These are phyloP conservation scores for Peronospora tabacina DNA, from an alignment of 352 stramenopile species.

Conservation along the genomic window DNA sequence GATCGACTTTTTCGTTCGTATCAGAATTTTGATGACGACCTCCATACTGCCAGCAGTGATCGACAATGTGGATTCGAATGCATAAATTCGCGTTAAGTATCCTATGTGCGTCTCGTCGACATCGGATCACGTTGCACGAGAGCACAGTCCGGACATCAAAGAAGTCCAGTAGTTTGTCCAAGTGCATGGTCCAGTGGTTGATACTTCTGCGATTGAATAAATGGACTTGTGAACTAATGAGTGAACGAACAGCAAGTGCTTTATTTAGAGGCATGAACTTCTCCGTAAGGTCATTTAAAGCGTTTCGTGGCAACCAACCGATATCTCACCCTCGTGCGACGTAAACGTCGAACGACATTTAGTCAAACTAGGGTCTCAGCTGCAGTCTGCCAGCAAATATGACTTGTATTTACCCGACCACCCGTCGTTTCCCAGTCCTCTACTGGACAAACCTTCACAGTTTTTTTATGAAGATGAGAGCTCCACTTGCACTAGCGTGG, in stretches of 20 bases:
- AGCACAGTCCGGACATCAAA: conserved; percentile 27
- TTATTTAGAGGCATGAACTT: neutral
- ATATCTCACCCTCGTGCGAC: conserved; percentile 13
- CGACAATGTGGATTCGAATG: conserved; percentile 22
- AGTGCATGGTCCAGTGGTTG: conserved; percentile 35
- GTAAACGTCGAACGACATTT: conserved; percentile 17
- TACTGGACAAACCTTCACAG: neutral
- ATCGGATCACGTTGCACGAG: conserved; percentile 38
- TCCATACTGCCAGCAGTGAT: no score
- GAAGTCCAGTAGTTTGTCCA: conserved; percentile 23
- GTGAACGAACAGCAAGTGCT: neutral
- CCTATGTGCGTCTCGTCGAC: conserved; percentile 28
- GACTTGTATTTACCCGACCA: neutral
- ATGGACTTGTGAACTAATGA: no score
- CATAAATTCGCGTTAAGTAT: conserved; percentile 33
- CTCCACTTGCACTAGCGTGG: neutral
- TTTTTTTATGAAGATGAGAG: conserved; percentile 6
- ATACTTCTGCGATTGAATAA: neutral
- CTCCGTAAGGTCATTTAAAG: neutral
- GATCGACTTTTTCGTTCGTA: no score
- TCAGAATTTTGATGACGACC: no score
- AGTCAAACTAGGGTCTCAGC: neutral
- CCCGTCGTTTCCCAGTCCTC: neutral
- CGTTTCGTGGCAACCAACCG: conserved; percentile 3
- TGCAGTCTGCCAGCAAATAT: neutral